Evolutionary conservation across 371 early-diverging fungal species (phyloP).

Genomic region (Parasitella parasitica): DNA sequence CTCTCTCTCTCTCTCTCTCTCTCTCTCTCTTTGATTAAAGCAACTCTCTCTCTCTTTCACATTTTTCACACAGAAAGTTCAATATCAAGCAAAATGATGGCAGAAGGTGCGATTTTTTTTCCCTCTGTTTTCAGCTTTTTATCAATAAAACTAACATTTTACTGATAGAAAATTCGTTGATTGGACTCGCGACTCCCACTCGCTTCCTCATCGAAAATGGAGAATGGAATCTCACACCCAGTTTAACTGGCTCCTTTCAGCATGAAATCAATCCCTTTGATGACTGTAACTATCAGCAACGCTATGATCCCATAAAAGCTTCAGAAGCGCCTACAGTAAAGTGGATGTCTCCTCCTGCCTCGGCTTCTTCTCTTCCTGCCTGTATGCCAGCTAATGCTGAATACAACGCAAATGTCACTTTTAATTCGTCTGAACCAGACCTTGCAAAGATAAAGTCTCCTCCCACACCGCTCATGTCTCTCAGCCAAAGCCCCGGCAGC

Average conservation of each 20-base stretch:
- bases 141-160: no score
- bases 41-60: neutral
- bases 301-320: neutral
- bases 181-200: slow-evolving; percentile 32
- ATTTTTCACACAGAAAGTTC: neutral
- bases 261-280: slow-evolving; percentile 38
- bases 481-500: slow-evolving; percentile 22
- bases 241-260: slow-evolving; percentile 8
- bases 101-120: slow-evolving; percentile 13
- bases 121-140: no score
- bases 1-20: no score
- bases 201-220: slow-evolving; percentile 36
- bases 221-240: slow-evolving; percentile 32
- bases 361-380: neutral
- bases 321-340: neutral
- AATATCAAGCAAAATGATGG: slow-evolving; percentile 1
- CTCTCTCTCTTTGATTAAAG: neutral
- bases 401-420: neutral
- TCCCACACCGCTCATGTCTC: slow-evolving; percentile 23
- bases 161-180: slow-evolving; percentile 6
- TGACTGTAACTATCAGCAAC: slow-evolving; percentile 19
- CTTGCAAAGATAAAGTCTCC: neutral
- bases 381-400: neutral
- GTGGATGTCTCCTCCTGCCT: neutral
- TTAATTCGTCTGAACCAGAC: slow-evolving; percentile 2